Evolutionary conservation across 441 rosid genomes (phyloP), one percentile per base, ranked within the genome.

Genomic region (Erodium moschatum): DNA sequence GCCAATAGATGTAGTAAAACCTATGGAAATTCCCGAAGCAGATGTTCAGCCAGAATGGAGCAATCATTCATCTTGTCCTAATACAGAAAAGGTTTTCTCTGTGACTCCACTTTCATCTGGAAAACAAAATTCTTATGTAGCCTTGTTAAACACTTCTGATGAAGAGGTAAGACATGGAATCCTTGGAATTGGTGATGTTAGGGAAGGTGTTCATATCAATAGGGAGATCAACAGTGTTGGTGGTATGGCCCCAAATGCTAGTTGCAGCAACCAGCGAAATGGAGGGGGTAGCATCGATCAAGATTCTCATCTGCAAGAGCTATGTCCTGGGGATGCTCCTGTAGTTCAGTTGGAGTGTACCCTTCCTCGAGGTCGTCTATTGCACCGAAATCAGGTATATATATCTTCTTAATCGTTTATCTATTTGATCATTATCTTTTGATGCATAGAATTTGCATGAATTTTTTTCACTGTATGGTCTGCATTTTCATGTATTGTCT

Each of bases 351-450:
- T 80, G 62, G 71, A 63, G 66, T 27, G 72, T 73, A 70, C 76
- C 64, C 13, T 54, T 35, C 69, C 70, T 73, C 77, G 75, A 64
- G 56, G 61, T 68, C 70, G 54, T 31, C 61, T 75, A 66, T 4
- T 73, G 46, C 76, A 74, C 70, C 75, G 69, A 56, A 64, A 79
- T 79, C 78, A 79, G 76, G 88, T n/a, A 2, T 82, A 75, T 12
- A 29, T 40, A 65, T 29, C 64, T 61, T 64, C 7, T 50, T 6
- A 18, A 54, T 13, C 38, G 11, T 2, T 29, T 27, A 12, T 21
- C 6, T 60, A 15, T 63, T 60, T 42, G 20, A 42, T 24, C 31
- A 50, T 64, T 8, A 61, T 29, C 56, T 29, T 61, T 6, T 31
- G 20, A 20, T 40, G n/a, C 12, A 8, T 66, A 19, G 27, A 61